Percentiles rank a stretch among this genome's conserved stretches.
Evolutionary conservation across 176 grass and related monocot genomes (phyloP).

Genomic region (Alloteropsis semialata): DNA sequence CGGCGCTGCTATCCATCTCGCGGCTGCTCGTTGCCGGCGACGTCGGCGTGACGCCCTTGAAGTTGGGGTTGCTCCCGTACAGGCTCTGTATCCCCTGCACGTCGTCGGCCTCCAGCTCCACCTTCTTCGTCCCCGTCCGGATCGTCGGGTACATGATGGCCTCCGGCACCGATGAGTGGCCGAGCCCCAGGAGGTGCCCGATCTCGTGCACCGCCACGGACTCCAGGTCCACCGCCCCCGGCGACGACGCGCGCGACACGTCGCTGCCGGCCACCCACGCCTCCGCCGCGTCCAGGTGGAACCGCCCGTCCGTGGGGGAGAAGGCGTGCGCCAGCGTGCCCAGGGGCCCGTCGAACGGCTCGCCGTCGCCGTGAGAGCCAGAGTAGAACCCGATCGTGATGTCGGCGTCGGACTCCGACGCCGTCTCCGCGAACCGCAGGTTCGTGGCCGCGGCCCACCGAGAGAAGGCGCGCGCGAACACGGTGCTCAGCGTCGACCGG

Average conservation of each 20-base stretch:
- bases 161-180: constrained; percentile 65
- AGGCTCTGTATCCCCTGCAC: constrained; percentile 79
- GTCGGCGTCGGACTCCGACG: constrained; percentile 56
- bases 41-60: constrained; percentile 51
- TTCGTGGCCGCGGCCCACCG: constrained; percentile 64
- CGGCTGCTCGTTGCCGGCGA: constrained; percentile 52
- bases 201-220: constrained; percentile 99
- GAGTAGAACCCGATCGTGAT: constrained; percentile 80
- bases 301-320: constrained; percentile 86
- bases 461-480: constrained; percentile 74
- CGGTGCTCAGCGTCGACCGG: constrained; percentile 32
- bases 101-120: constrained; percentile 67
- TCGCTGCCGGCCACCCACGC: constrained; percentile 58
- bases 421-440: constrained; percentile 65
- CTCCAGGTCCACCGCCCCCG: constrained; percentile 69
- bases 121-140: constrained; percentile 61
- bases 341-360: constrained; percentile 86
- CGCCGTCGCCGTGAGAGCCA: constrained; percentile 69
- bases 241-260: constrained; percentile 15
- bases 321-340: constrained; percentile 94
- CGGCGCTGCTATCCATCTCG: constrained; percentile 57
- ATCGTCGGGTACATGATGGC: constrained; percentile 96
- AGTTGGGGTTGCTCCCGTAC: constrained; percentile 82
- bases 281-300: constrained; percentile 90
- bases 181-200: constrained; percentile 84